phyloP scores from a whole-genome alignment of 164 flowering plant species.

The Macadamia tetraphylla region DNA sequence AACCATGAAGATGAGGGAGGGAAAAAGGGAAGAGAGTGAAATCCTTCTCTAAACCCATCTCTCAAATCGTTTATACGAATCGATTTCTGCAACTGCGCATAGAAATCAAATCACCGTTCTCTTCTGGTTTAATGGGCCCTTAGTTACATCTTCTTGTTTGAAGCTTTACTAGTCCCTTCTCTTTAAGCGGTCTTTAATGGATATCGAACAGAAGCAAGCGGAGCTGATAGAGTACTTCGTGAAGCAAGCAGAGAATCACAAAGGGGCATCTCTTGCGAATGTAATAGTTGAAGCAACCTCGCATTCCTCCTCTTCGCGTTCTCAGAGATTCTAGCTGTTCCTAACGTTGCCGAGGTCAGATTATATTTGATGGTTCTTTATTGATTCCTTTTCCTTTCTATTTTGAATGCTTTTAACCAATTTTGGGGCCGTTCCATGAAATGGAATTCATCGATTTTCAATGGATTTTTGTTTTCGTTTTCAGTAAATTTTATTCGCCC shows the following conservation, averaged over 20 bases:
- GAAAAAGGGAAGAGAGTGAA: too few relatives aligned
- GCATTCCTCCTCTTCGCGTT: conserved; percentile 85
- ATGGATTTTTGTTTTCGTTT: too few relatives aligned
- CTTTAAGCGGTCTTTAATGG: conserved; percentile 36
- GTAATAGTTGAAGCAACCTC: conserved; percentile 74
- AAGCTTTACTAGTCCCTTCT: background rate
- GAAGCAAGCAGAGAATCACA: conserved; percentile 50
- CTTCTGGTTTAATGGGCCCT: background rate
- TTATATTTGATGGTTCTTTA: background rate
- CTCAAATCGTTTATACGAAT: too few relatives aligned
- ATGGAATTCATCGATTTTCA: too few relatives aligned
- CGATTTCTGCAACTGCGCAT: too few relatives aligned
- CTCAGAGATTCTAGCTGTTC: conserved; percentile 85
- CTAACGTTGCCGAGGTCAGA: conserved; percentile 55
- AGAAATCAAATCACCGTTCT: background rate
- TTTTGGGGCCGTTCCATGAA: too few relatives aligned
- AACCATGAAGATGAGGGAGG: too few relatives aligned
- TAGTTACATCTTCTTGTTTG: background rate
- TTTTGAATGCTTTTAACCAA: too few relatives aligned
- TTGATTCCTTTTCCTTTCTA: too few relatives aligned
- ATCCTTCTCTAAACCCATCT: too few relatives aligned
- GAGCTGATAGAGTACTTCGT: conserved; percentile 71
- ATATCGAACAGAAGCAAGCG: conserved; percentile 79
- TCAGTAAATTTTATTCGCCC: too few relatives aligned
- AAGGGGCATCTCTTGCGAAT: conserved; percentile 47